Base-by-base conservation (phyloP, 2,329 filamentous ascomycete genomes). In the Cytospora schulzeri region DNA sequence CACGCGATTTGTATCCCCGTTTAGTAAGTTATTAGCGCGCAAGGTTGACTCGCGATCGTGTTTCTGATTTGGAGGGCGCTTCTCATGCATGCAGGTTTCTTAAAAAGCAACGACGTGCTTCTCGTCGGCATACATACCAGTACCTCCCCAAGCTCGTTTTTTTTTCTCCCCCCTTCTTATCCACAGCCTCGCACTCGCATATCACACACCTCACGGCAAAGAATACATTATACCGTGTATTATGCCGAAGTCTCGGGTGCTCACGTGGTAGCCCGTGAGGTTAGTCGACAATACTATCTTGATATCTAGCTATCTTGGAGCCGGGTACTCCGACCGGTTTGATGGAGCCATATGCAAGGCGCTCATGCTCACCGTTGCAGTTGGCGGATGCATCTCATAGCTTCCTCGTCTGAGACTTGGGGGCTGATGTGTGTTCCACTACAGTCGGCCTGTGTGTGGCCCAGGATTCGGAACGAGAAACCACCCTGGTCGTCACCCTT, bases 71-170 rank as follows among this genome's bases (percentile, higher is more conserved):
- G 60, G 51, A 59, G 51, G 54, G 62, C 58, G 62, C 62, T 59
- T 61, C 61, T 56, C 24, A 61, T 61, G 65, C 62, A 66, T 52
- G 54, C 48, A 38, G 65, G 48, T 62, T n/a, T 41, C 38, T 41
- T 26, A 51, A 62, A 33, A 29, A 56, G 57, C 11, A 51, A 38
- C 26, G 56, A 51, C 22, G 24, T 57, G 41, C 51, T 26, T 52
- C 22, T 45, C 58, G 56, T 38, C 50, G 60, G 50, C 35, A 28
- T 58, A 28, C 29, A 45, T 50, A 54, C n/a, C n/a, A n/a, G n/a
- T n/a, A n/a, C n/a, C 22, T 51, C 17, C 45, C 19, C 17, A 33
- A 33, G 6, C 31, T 11, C 3, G 31, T 33, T 33, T 33, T 33
- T 2, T 33, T n/a, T n/a, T n/a, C n/a, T n/a, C n/a, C n/a, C n/a